Base-by-base conservation (phyloP, 2,329 filamentous ascomycete species). In the Purpureocillium takamizusanense region DNA sequence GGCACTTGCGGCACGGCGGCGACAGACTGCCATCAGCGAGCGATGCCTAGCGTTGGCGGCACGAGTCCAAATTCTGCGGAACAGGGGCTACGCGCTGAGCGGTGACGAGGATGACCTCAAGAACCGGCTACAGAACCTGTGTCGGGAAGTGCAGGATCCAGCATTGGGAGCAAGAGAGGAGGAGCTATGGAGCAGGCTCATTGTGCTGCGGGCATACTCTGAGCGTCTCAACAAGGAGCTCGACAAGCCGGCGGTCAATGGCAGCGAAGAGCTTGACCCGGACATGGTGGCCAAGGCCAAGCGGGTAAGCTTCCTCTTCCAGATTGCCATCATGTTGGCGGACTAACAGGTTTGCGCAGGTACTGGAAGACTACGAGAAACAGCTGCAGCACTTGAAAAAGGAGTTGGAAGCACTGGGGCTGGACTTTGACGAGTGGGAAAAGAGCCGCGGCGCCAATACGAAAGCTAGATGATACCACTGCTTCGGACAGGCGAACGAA, bases 101-200 rank as follows among this genome's bases (percentile, higher is more conserved):
- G 78, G 78, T 31, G 80, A 85, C 45, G 86, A 94, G 59, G 86
- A 94, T 51, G 81, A 84, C 47, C 59, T 94, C 33, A 80, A 82
- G 58, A 76, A 78, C 49, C 83, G 85, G 56, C 67, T 94, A 42
- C 66, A 79, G 51, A 69, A 66, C 17, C 65, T 92, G 41, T 83
- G 89, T 56, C 76, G 77, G 52, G 69, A 70, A 36, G 76, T 87
- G 21, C 78, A 80, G 46, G 86, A 92, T 52, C 86, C 86, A 7
- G 79, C 80, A 7, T 70, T 90, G 39, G 75, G 76, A 29, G 85
- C 84, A 3, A 69, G 84, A 47, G 81, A 86, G 54, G 86, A 92
- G 60, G 86, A 92, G 65, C 78, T 92, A 33, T 92, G 86, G 86
- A 87, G 85, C 46, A 70, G 86, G 33, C 75, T 92, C 63, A 81